These are phyloP conservation scores for Pyrenophora teres DNA, from an alignment of 2,329 filamentous ascomycete species.

Conservation along the genomic window DNA sequence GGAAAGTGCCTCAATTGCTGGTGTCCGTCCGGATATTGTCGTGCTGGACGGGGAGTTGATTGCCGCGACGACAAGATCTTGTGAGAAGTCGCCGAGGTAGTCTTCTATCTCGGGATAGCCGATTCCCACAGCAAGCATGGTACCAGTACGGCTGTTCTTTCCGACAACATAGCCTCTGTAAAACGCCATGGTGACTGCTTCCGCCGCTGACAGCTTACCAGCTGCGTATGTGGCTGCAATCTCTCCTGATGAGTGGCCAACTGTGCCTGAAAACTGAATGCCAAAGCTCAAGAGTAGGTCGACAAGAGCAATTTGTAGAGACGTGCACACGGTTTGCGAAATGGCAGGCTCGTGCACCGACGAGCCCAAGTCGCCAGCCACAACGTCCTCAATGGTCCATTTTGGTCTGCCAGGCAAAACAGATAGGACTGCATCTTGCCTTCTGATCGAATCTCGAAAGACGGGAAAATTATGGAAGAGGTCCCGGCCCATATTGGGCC, in stretches of 20 bases:
- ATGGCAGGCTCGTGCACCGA: conserved; percentile 5
- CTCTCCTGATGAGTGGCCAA: conserved; percentile 36
- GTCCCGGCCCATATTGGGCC: conserved; percentile 25
- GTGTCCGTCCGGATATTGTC: conserved; percentile 27
- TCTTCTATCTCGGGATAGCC: not conserved
- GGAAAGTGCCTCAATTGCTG: conserved; percentile 48
- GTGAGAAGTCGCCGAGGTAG: conserved; percentile 4
- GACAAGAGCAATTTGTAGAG: conserved; percentile 31
- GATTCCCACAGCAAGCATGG: conserved; percentile 33
- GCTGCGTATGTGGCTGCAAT: conserved; percentile 32
- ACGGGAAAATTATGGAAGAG: conserved; percentile 10
- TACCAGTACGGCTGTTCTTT: conserved; percentile 14
- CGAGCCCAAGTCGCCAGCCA: not conserved
- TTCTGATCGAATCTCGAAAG: not conserved
- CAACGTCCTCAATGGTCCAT: not conserved
- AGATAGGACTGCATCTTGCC: not conserved
- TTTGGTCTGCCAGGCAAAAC: not conserved
- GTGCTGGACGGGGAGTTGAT: conserved; percentile 30
- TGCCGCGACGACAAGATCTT: conserved; percentile 20
- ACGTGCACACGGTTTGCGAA: conserved; percentile 29
- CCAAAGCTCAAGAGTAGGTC: conserved; percentile 22
- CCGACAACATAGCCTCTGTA: conserved; percentile 19
- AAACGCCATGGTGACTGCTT: conserved; percentile 28
- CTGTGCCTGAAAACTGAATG: conserved; percentile 4
- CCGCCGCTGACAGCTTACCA: conserved; percentile 19